A percentile compares a stretch with the other conserved stretches of the same genome.
Conservation (phyloP, 2,329 filamentous ascomycete species). For the Incumbomyces delicatus region DNA sequence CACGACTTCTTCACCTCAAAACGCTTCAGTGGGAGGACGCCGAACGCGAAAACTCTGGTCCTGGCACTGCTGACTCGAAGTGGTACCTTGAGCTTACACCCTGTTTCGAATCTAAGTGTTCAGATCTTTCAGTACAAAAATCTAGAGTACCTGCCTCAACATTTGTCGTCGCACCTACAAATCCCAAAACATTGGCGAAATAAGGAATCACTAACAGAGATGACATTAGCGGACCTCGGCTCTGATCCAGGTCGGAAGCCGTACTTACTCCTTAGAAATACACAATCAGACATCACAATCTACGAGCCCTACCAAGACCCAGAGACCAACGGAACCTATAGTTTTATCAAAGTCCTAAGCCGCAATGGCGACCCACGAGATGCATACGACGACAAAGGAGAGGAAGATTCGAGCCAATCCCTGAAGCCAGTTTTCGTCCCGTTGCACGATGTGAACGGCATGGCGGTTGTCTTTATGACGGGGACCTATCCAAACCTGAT, state of each 20-base stretch:
- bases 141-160: constrained; percentile 65
- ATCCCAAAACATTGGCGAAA: constrained; percentile 58
- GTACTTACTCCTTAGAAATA: constrained; percentile 71
- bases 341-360: constrained; percentile 67
- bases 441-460: constrained; percentile 54
- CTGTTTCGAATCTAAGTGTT: constrained; percentile 61
- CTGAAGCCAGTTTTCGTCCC: constrained; percentile 27
- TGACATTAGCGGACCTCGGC: constrained; percentile 76
- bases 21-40: constrained; percentile 24
- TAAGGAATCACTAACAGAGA: constrained; percentile 66
- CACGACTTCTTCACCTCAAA: constrained; percentile 48
- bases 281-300: constrained; percentile 71
- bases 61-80: constrained; percentile 68
- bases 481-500: constrained; percentile 73
- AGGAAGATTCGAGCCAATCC: constrained; percentile 30
- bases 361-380: constrained; percentile 45
- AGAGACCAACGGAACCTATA: constrained; percentile 36
- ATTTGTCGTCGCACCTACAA: constrained; percentile 59
- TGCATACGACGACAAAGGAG: constrained; percentile 24
- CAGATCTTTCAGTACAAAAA: constrained; percentile 67
- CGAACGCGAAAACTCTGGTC: constrained; percentile 35
- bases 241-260: constrained; percentile 60
- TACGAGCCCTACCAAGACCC: constrained; percentile 64
- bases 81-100: constrained; percentile 61
- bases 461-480: constrained; percentile 72